phyloP scores from a whole-genome alignment of 352 stramenopile genomes.

The Phytophthora citricola region DNA sequence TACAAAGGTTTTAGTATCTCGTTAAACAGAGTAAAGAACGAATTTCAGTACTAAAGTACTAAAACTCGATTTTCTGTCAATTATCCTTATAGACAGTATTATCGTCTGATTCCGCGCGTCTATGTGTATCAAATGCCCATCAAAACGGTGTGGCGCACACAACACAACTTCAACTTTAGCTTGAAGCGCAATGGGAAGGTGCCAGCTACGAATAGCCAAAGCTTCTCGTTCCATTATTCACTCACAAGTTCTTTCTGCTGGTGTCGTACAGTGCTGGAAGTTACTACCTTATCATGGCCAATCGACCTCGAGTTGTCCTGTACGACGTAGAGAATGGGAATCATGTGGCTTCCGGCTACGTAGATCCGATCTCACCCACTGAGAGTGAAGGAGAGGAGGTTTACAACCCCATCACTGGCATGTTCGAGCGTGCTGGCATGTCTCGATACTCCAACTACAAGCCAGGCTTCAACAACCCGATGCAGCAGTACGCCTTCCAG shows the following conservation, averaged over 20 bases:
- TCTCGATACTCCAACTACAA: constrained; percentile 33
- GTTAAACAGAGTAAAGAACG: background rate
- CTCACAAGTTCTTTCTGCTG: background rate
- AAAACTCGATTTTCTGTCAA: background rate
- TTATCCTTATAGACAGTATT: background rate
- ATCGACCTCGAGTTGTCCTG: constrained; percentile 28
- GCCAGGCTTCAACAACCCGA: constrained; percentile 14
- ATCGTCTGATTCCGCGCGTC: background rate
- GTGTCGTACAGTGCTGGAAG: background rate
- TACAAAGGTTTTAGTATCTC: background rate
- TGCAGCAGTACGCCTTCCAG: constrained; percentile 19
- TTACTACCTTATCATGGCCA: constrained; percentile 4
- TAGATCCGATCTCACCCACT: constrained; percentile 28
- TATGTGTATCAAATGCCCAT: background rate
- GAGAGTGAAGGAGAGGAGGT: constrained; percentile 35
- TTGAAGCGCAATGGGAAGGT: constrained; percentile 5
- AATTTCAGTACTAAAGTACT: background rate
- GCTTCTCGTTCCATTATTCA: background rate
- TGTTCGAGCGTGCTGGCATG: constrained; percentile 28
- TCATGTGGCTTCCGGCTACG: constrained; percentile 22
- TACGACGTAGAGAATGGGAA: constrained; percentile 23
- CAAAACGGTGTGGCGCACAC: constrained; percentile 21
- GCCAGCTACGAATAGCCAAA: constrained; percentile 18
- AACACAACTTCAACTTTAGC: constrained; percentile 33
- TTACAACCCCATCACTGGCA: constrained; percentile 35